phyloP scores from a whole-genome alignment of 1,284 basidiomycete genomes.

The Phellinidium pouzarii region DNA sequence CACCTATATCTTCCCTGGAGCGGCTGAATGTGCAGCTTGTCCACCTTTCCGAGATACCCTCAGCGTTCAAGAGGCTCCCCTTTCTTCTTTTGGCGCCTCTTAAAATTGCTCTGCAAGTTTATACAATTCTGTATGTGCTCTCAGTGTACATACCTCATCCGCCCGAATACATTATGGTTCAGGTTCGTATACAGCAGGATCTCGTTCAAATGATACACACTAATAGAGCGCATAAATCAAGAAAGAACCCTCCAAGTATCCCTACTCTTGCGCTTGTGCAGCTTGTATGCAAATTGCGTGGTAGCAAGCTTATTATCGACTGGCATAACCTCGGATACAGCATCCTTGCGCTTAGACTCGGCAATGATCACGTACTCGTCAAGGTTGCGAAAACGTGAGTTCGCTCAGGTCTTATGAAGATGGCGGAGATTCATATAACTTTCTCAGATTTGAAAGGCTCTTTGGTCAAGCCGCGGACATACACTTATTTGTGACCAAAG shows the following conservation, averaged over 20 bases:
- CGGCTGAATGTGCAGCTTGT: constrained; percentile 58
- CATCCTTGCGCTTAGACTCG: constrained; percentile 81
- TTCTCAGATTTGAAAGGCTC: constrained; percentile 65
- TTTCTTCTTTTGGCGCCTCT: constrained; percentile 78
- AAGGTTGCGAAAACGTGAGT: constrained; percentile 65
- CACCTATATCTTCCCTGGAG: constrained; percentile 63
- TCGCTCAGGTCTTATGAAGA: not conserved
- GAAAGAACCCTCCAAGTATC: constrained; percentile 92
- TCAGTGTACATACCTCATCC: constrained; percentile 56
- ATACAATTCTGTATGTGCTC: constrained; percentile 56
- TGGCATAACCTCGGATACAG: constrained; percentile 99
- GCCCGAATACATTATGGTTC: constrained; percentile 85
- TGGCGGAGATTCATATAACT: not conserved
- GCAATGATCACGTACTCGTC: constrained; percentile 63
- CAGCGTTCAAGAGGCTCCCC: constrained; percentile 46
- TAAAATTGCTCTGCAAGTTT: constrained; percentile 71
- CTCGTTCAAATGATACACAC: constrained; percentile 6
- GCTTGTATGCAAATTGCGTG: constrained; percentile 58
- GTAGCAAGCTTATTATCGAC: constrained; percentile 89
- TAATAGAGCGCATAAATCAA: constrained; percentile 19
- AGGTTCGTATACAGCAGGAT: constrained; percentile 47
- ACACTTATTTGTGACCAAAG: constrained; percentile 91
- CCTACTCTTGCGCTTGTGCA: constrained; percentile 88
- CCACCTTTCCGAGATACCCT: constrained; percentile 63
- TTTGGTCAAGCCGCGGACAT: constrained; percentile 81